These are phyloP conservation scores for Talaromyces sp. DNA, from an alignment of 2,329 filamentous ascomycete genomes.

Conservation along the genomic window DNA sequence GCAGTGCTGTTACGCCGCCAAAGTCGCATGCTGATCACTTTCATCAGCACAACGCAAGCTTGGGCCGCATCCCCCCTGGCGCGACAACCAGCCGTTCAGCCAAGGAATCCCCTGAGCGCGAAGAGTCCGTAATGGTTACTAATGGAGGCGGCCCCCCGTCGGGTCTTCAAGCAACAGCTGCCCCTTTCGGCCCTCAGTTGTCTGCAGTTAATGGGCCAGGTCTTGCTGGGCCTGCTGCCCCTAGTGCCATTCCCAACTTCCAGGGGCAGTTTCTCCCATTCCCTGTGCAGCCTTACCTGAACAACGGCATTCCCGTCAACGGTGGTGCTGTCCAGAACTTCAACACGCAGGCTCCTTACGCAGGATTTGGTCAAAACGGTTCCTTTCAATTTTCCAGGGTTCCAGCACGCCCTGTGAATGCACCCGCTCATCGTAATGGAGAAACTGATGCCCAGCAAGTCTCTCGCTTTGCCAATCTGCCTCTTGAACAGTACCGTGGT, in stretches of 20 bases:
- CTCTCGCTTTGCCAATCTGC: slow-evolving; percentile 77
- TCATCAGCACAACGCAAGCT: slow-evolving; percentile 72
- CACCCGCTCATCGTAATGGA: slow-evolving; percentile 51
- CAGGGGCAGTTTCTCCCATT: slow-evolving; percentile 46
- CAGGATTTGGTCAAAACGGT: slow-evolving; percentile 45
- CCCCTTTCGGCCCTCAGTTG: slow-evolving; percentile 67
- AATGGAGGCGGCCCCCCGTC: slow-evolving; percentile 60
- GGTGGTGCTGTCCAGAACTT: slow-evolving; percentile 40
- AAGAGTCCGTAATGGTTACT: slow-evolving; percentile 40
- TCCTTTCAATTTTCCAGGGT: slow-evolving; percentile 63
- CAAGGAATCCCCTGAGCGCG: slow-evolving; percentile 35
- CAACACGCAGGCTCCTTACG: slow-evolving; percentile 53
- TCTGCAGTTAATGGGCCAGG: slow-evolving; percentile 28
- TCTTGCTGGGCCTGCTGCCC: slow-evolving; percentile 19
- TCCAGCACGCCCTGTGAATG: slow-evolving; percentile 55
- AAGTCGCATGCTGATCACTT: slow-evolving; percentile 59
- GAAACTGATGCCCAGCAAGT: slow-evolving; percentile 51
- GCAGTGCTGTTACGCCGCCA: slow-evolving; percentile 36
- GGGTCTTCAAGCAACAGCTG: slow-evolving; percentile 71
- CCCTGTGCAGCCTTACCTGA: slow-evolving; percentile 52
- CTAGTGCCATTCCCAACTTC: slow-evolving; percentile 30
- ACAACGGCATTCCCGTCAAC: slow-evolving; percentile 35
- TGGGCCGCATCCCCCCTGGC: slow-evolving; percentile 70
- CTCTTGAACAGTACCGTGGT: slow-evolving; percentile 72
- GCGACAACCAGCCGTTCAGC: slow-evolving; percentile 60